Base-by-base conservation (phyloP, 495 filamentous ascomycete genomes). In the Lasiosphaeria ovina region DNA sequence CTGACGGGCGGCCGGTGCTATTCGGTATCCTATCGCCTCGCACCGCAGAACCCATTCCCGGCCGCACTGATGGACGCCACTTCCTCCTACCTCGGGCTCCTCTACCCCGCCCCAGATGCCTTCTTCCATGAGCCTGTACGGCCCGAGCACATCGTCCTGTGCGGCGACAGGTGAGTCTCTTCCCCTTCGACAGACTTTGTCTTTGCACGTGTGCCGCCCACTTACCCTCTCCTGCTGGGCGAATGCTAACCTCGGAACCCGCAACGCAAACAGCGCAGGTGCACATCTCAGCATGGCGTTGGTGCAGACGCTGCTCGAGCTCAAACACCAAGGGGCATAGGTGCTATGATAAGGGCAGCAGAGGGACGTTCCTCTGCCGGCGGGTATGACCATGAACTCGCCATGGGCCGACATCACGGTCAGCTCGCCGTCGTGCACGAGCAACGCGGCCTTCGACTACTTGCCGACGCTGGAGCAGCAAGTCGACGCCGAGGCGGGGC, bases 1-100 rank as follows among this genome's bases (percentile, higher is more conserved):
- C 45, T 76, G 24, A 79, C 74, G 0, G 76, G 77, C 48, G 81
- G 82, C 72, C 85, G 88, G 17, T 84, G 84, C 40, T 87, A 93
- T 72, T 87, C 83, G 45, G 85, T 95, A 10, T 86, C 91, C n/a
- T 98, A 98, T 72, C 84, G 93, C 17, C 83, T 98, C 3, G 85
- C 92, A 8, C 93, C 93, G 6, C 90, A 96, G 68, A 74, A 89
- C 59, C 83, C 92, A 9, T 96, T 96, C 72, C 92, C 92, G 7
- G 80, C 89, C 1, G 89, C 90, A 4, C 74, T 98, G 8, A 78
- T 97, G 44, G 93, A 98, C 64, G 89, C 85, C n/a, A 72, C 97
- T 4, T 78, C 87, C 16, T 87, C 89, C 2, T 98, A 98, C 65
- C 81, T 98, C 8, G 85, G 83, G 3, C 85, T 98, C 34, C 81